phyloP scores from a whole-genome alignment of 148 eudicot genomes.

The Rhododendron mucronatum region DNA sequence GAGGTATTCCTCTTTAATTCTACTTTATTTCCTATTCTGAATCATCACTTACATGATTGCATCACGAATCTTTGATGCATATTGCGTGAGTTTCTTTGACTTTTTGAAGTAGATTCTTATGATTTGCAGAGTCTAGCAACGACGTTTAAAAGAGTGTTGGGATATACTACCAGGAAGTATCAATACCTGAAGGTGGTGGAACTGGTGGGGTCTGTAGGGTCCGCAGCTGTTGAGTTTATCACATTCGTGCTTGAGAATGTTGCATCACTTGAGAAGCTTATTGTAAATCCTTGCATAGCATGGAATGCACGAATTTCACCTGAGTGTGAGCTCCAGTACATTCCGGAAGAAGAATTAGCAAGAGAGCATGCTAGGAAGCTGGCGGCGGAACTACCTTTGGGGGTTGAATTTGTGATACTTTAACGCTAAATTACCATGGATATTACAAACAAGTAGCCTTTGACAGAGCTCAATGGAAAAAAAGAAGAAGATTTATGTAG shows the following conservation, averaged over 20 bases:
- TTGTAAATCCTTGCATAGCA: not conserved
- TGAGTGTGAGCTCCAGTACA: not conserved
- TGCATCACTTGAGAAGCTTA: not conserved
- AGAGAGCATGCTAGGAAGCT: not conserved
- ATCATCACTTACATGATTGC: not conserved
- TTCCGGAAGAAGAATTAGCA: not conserved
- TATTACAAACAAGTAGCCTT: not conserved
- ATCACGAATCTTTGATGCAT: not conserved
- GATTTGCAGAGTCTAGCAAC: not conserved
- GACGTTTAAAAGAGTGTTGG: too few species aligned
- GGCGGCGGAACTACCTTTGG: not conserved
- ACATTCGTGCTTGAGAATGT: not conserved
- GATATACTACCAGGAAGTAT: not conserved
- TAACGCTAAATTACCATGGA: too few species aligned
- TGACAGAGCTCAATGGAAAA: too few species aligned
- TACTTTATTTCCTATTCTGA: not conserved
- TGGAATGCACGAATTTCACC: not conserved
- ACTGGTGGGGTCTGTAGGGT: not conserved
- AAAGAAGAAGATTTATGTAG: too few species aligned
- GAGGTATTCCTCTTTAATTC: not conserved
- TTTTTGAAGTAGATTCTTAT: not conserved
- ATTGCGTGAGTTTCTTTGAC: not conserved
- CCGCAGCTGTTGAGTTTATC: not conserved
- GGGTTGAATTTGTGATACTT: not conserved
- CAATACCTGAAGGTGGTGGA: conserved; percentile 1